Evolutionary conservation across 441 rosid species (phyloP).

Genomic region (Theobroma grandiflorum): DNA sequence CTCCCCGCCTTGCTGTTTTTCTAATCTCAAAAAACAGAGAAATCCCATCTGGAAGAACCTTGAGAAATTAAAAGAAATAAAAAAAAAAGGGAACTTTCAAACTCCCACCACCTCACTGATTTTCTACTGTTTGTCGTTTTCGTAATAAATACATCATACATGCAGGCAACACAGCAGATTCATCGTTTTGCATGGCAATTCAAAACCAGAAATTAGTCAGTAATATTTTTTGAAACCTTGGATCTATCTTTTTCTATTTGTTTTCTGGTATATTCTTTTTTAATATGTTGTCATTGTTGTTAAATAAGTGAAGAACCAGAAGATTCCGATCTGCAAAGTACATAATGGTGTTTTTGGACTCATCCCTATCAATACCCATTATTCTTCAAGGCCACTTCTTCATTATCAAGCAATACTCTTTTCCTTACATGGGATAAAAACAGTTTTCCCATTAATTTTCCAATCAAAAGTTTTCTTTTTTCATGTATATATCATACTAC

Average conservation of each 20-base stretch:
- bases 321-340: constrained; percentile 22
- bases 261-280: background rate
- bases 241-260: background rate
- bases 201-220: background rate
- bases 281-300: background rate
- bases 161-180: background rate
- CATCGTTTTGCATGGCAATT: constrained; percentile 7
- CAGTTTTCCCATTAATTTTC: background rate
- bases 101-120: background rate
- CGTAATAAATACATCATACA: background rate
- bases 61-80: too few relatives aligned
- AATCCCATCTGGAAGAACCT: too few relatives aligned
- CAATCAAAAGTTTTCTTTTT: background rate
- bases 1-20: too few relatives aligned
- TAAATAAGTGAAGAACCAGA: background rate
- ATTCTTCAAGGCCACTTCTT: background rate
- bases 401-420: background rate
- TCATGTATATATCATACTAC: background rate
- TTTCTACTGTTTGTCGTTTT: constrained; percentile 9
- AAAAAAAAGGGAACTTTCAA: too few relatives aligned
- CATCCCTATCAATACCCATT: background rate
- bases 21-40: too few relatives aligned
- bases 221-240: background rate
- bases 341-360: constrained; percentile 16
- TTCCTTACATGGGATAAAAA: background rate